Conservation (phyloP, 805 yeast species). For the Kluyveromyces nonfermentans region DNA sequence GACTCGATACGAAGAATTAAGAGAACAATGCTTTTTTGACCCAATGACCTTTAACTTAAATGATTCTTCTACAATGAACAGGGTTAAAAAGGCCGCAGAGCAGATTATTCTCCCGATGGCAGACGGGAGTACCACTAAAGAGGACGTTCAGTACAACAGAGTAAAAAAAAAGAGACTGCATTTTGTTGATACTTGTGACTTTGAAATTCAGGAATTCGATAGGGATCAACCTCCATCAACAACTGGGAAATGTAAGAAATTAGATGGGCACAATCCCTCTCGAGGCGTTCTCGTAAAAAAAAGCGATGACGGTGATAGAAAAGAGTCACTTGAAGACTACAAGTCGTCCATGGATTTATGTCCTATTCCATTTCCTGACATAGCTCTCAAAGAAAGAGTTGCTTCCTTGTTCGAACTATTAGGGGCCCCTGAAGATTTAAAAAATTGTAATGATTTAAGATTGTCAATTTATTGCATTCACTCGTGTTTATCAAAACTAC, state of each 20-base stretch:
- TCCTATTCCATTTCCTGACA: constrained; percentile 1
- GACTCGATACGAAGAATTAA: background rate
- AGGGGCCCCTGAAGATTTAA: constrained; percentile 1
- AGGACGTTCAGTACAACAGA: background rate
- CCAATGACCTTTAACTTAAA: background rate
- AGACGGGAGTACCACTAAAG: background rate
- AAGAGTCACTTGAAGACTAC: background rate
- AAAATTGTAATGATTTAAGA: constrained; percentile 1
- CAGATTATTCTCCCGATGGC: background rate
- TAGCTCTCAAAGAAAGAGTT: background rate
- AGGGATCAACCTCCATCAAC: background rate
- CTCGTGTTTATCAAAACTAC: background rate
- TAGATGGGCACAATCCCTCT: background rate
- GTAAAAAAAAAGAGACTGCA: background rate
- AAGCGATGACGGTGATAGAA: background rate
- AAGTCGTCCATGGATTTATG: background rate
- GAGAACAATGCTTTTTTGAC: background rate
- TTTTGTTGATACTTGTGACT: background rate
- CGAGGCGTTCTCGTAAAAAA: background rate
- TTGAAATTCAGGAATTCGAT: constrained; percentile 1
- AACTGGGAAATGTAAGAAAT: background rate
- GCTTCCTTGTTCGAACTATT: background rate
- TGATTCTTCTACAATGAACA: background rate
- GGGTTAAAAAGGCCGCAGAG: background rate
- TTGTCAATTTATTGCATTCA: constrained; percentile 1